Percentiles rank a stretch among this genome's conserved stretches.
Conservation (phyloP, 2,329 filamentous ascomycete species). For the Aspergillus quadrilineatus region DNA sequence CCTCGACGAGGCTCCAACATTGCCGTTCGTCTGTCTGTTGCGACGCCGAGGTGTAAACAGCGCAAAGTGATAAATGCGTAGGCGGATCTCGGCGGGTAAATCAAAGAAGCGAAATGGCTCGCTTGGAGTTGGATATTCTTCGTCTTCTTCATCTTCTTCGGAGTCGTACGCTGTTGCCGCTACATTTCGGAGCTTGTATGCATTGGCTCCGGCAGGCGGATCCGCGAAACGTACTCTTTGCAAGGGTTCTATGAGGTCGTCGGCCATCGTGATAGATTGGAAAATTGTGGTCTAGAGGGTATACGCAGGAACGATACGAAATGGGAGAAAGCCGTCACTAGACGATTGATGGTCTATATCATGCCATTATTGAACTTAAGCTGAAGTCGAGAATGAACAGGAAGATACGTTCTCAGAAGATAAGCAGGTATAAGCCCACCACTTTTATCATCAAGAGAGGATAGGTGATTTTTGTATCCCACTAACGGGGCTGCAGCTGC, state of each 20-base stretch:
- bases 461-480: conserved; percentile 40
- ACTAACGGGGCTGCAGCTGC: conserved; percentile 51
- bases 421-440: conserved; percentile 17
- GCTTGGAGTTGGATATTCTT: conserved; percentile 14
- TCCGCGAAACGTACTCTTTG: conserved; percentile 27
- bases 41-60: conserved; percentile 39
- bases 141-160: conserved; percentile 20
- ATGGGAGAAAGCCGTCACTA: conserved; percentile 6
- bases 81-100: conserved; percentile 54
- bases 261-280: conserved; percentile 17
- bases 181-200: conserved; percentile 16
- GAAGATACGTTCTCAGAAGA: conserved; percentile 9
- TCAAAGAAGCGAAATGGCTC: conserved; percentile 53
- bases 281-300: conserved; percentile 16
- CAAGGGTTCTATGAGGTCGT: conserved; percentile 24
- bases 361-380: conserved; percentile 27
- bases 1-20: conserved; percentile 38
- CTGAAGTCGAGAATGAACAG: conserved; percentile 19
- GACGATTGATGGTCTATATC: conserved; percentile 16
- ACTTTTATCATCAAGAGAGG: conserved; percentile 10
- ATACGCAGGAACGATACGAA: conserved; percentile 22
- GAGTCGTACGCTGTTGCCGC: conserved; percentile 19
- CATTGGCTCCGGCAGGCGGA: conserved; percentile 11
- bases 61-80: conserved; percentile 49
- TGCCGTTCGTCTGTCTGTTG: conserved; percentile 30